Evolutionary conservation across 768 basidiomycete genomes (phyloP).

Genomic region (Suillus subalutaceus): DNA sequence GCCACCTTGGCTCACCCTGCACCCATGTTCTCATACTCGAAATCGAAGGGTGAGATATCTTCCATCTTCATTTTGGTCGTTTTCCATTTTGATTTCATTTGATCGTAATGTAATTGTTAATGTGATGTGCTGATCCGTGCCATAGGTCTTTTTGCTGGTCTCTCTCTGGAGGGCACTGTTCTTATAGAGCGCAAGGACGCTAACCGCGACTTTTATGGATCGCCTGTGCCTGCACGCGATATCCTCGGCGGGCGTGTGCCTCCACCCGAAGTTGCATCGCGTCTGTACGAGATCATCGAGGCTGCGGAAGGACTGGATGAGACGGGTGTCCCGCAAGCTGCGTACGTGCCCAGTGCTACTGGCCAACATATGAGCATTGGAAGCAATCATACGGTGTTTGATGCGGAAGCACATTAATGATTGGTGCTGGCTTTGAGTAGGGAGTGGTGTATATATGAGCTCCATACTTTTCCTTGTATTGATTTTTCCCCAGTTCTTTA

Average conservation of each 20-base stretch:
- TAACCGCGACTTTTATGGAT: slow-evolving; percentile 96
- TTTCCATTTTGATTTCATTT: not conserved
- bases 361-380: slow-evolving; percentile 59
- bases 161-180: slow-evolving; percentile 92
- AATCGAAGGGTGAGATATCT: slow-evolving; percentile 76
- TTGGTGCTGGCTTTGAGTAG: not conserved
- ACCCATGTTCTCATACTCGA: slow-evolving; percentile 97
- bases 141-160: slow-evolving; percentile 88
- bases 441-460: not conserved
- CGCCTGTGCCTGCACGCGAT: slow-evolving; percentile 82
- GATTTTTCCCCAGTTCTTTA: not conserved
- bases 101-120: not conserved
- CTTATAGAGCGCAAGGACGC: slow-evolving; percentile 96
- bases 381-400: slow-evolving; percentile 66
- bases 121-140: slow-evolving; percentile 5
- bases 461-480: not conserved
- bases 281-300: slow-evolving; percentile 95
- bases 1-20: slow-evolving; percentile 89
- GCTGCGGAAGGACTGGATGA: slow-evolving; percentile 94
- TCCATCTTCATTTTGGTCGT: not conserved
- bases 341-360: slow-evolving; percentile 73
- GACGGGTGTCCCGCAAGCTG: slow-evolving; percentile 70
- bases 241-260: slow-evolving; percentile 94
- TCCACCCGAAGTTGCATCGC: slow-evolving; percentile 94
- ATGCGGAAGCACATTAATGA: slow-evolving; percentile 56